Evolutionary conservation across 495 filamentous ascomycete species (phyloP).

Genomic region (Haplographium delicatum): DNA sequence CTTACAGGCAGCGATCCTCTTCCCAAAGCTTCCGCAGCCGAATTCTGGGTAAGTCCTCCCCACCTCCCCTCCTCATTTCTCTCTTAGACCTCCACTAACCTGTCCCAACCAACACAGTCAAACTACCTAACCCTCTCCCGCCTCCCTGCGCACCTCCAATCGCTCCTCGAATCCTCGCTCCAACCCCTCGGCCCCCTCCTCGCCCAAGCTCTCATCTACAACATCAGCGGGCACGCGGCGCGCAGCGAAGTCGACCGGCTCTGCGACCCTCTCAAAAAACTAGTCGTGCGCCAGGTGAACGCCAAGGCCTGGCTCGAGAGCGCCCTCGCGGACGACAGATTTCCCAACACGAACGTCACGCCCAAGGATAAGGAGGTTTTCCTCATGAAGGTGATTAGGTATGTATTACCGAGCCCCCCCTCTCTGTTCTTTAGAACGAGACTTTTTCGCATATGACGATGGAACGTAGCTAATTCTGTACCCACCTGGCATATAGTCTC

Average conservation of each 20-base stretch:
- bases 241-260: conserved; percentile 75
- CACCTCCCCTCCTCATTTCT: too few relatives aligned
- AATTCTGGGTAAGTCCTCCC: conserved; percentile 67
- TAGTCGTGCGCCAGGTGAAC: conserved; percentile 59
- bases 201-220: conserved; percentile 54
- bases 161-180: conserved; percentile 45
- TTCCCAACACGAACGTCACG: conserved; percentile 59
- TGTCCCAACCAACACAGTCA: conserved; percentile 28
- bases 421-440: too few relatives aligned
- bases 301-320: conserved; percentile 56
- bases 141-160: conserved; percentile 33
- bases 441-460: too few relatives aligned
- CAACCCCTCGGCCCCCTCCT: conserved; percentile 55
- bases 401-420: conserved; percentile 24
- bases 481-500: conserved; percentile 38
- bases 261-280: conserved; percentile 69
- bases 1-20: conserved; percentile 69
- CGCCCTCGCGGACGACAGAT: conserved; percentile 45
- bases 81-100: background rate
- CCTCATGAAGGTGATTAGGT: conserved; percentile 54
- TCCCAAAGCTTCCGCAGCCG: conserved; percentile 70
- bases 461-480: background rate
- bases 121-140: conserved; percentile 44
- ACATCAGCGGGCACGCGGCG: conserved; percentile 67
- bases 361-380: conserved; percentile 56